Evolutionary conservation across 179 eudicot species (phyloP), one percentile per base, ranked within the genome.

Genomic region (Spinacia oleracea): DNA sequence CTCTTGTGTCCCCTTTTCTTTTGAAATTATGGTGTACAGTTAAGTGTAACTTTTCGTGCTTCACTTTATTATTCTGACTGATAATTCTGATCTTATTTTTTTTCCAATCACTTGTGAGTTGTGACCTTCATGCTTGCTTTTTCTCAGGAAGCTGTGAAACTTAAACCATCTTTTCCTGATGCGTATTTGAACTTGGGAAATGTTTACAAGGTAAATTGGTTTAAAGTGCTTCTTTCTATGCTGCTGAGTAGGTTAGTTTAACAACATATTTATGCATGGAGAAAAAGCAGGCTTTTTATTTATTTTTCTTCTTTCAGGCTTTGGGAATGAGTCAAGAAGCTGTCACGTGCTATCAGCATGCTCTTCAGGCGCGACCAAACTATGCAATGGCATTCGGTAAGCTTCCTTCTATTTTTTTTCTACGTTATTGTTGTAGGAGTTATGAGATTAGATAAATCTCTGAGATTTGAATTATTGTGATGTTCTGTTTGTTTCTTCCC

Each of bases 321-420:
- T 81, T 91, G 81, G 91, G 97, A 79, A 85, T 91, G 90, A 84
- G 90, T 77, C 91, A 93, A 78, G 97, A 95, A 79, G 97, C 98
- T 66, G 87, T 93, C 76, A 72, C 82, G 77, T 95, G 97, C 77
- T 95, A 89, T 79, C 95, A 91, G 85, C 91, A 88, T 68, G 93
- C 97, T 80, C 88, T 95, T 82, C 98, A 91, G 77, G 87, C 89
- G 9, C 91, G 97, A 9, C 98, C 98, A 46, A 91, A 91, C 66
- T 91, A 84, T 87, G 91, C 98, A 40, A 89, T 91, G 93, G 98
- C 97, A 71, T 93, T 80, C 81, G 98, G 98, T 95, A 81, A 88
- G 97, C 74, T 48, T 58, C 32, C 32, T 25, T 29, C 77, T 75
- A 67, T 16, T 34, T 78, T 6, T 79, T 21, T 29, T 55, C 65